These are phyloP conservation scores for Allium fistulosum DNA, from an alignment of 106 monocot genomes.

Conservation along the genomic window DNA sequence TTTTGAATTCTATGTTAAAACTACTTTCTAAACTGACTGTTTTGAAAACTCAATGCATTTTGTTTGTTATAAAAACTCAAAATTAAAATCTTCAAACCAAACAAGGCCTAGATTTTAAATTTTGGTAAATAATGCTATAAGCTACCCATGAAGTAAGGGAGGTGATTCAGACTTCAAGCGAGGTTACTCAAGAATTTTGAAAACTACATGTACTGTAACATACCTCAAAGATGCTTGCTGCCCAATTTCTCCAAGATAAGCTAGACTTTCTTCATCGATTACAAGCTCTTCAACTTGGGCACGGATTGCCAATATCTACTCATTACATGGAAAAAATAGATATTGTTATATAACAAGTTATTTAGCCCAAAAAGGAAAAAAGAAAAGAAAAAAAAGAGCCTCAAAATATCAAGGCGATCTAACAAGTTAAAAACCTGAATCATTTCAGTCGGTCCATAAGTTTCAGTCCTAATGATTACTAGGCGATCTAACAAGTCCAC, in stretches of 20 bases:
- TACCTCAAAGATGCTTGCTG: slow-evolving; percentile 87
- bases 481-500: slow-evolving; percentile 92
- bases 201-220: neutral
- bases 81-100: no score
- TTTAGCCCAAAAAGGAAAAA: neutral
- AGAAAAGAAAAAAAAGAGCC: neutral
- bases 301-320: slow-evolving; percentile 85
- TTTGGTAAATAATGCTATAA: no score
- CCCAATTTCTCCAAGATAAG: slow-evolving; percentile 94
- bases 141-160: no score
- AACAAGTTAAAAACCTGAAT: slow-evolving; percentile 61
- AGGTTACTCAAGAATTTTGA: no score
- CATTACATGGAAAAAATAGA: neutral
- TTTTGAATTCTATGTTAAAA: no score
- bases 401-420: no score
- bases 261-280: slow-evolving; percentile 95
- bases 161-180: no score
- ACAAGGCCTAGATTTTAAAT: no score
- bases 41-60: no score
- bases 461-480: slow-evolving; percentile 88
- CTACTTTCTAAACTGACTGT: no score
- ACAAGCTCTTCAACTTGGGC: slow-evolving; percentile 88
- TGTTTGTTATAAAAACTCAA: no score
- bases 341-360: neutral
- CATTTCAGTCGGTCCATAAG: slow-evolving; percentile 93